Evolutionary conservation across 2,329 filamentous ascomycete species (phyloP).

Genomic region (Cercospora sp.): DNA sequence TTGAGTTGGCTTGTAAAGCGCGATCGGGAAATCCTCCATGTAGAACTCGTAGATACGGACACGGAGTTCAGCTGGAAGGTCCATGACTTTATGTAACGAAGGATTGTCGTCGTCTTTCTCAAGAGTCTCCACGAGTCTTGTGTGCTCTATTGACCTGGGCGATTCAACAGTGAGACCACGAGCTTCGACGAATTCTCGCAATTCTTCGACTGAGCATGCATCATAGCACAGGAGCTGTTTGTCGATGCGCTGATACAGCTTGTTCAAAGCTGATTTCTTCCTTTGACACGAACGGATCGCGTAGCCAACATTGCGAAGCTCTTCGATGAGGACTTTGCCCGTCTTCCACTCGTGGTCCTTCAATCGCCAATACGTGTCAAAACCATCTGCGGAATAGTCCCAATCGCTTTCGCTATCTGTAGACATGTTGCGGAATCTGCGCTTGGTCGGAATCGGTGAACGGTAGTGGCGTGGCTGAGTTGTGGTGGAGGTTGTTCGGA

Average conservation of each 20-base stretch:
- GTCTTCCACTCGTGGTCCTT: neutral
- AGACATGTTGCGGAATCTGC: too few relatives aligned
- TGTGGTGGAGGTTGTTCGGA: too few relatives aligned
- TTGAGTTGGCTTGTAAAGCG: neutral
- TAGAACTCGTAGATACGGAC: neutral
- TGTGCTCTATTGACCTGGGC: neutral
- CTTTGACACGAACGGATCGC: neutral
- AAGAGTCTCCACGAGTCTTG: neutral
- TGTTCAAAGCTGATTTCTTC: neutral
- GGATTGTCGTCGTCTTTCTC: neutral
- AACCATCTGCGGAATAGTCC: too few relatives aligned
- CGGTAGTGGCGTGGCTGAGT: too few relatives aligned
- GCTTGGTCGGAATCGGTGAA: too few relatives aligned
- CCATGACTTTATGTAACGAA: neutral
- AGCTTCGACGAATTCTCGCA: neutral
- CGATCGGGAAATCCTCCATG: neutral
- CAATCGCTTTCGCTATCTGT: too few relatives aligned
- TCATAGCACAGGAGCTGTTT: neutral
- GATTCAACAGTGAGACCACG: neutral
- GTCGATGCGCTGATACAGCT: neutral
- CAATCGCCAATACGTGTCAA: neutral
- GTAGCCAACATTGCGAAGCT: neutral
- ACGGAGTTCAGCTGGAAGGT: neutral
- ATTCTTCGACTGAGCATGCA: neutral
- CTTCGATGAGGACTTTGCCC: neutral